Evolutionary conservation across 768 basidiomycete genomes (phyloP), one percentile per base, ranked within the genome.

Genomic region (Lactarius psammicola): DNA sequence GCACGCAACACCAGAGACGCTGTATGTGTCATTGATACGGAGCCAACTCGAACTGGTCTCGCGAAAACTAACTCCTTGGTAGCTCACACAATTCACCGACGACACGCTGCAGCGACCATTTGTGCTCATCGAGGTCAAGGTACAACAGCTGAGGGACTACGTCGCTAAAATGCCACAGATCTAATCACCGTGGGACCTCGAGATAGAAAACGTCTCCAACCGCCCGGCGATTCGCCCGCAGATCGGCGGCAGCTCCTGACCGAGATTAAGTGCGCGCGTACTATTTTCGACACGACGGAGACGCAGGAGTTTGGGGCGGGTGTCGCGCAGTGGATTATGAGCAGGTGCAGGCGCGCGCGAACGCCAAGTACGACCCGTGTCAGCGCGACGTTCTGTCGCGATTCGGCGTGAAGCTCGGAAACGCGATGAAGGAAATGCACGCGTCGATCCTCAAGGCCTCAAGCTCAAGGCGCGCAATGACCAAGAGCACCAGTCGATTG

Each of bases 341-440:
- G 76, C 95, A 96, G 76, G 97, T 98, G 31, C 97, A 99, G 77
- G n/a, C n/a, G 85, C 92, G 54, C 70, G 97, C 98, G 72, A 98
- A 98, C 76, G 94, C 95, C 66, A 98, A 98, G 80, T 99, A 98
- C 75, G 97, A 98, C 74, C 81, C 93, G n/a, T 98, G 97, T 96
- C 96, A 98, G 80, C 82, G 90, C 68, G 97, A 98, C 71, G 93
- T 99, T 66, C 80, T 98, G 69, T 88, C 87, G 68, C 82, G 94
- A 55, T 98, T 98, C 73, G 96, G 96, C 3, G 84, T 85, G 66
- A 98, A 97, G 80, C 82, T 98, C 64, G 94, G 94, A 6, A 89
- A 89, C 66, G 89, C 89, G 60, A 98, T 98, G 94, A 95, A 95
- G 82, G 96, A 98, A 77, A 94, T 94, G 85, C 94, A 98, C 77